Percentiles rank a stretch among this genome's conserved stretches.
These are phyloP conservation scores for Trichoderma hamatum DNA, from an alignment of 2,329 filamentous ascomycete species.

Conservation along the genomic window DNA sequence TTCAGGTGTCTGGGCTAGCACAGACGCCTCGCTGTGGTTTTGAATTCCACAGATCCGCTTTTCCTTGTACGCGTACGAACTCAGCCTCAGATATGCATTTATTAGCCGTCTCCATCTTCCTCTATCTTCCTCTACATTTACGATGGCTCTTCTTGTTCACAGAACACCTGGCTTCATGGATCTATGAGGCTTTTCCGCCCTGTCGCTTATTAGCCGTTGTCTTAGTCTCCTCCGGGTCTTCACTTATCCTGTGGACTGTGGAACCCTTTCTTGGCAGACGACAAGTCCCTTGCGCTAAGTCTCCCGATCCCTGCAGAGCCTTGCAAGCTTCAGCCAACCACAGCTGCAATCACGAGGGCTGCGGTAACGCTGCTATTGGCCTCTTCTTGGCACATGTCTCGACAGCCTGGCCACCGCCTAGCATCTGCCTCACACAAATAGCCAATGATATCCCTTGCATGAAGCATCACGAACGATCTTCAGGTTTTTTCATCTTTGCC, in stretches of 20 bases:
- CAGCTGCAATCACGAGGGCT: slow-evolving; percentile 21
- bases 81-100: background rate
- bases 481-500: background rate
- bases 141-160: too few relatives aligned
- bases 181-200: slow-evolving; percentile 14
- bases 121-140: too few relatives aligned
- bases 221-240: background rate
- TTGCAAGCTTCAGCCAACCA: slow-evolving; percentile 20
- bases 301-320: slow-evolving; percentile 8
- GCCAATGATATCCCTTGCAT: slow-evolving; percentile 12
- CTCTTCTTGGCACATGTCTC: slow-evolving; percentile 19
- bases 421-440: background rate
- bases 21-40: background rate
- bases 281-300: background rate
- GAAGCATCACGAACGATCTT: slow-evolving; percentile 1
- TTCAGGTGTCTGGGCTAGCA: background rate
- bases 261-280: background rate
- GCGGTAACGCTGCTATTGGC: slow-evolving; percentile 15
- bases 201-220: background rate
- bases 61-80: background rate
- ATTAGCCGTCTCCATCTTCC: background rate
- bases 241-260: background rate
- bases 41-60: background rate
- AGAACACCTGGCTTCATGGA: background rate
- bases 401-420: background rate